Base-by-base conservation (phyloP, 2,329 filamentous ascomycete genomes). In the Pestalotiopsis sp. region DNA sequence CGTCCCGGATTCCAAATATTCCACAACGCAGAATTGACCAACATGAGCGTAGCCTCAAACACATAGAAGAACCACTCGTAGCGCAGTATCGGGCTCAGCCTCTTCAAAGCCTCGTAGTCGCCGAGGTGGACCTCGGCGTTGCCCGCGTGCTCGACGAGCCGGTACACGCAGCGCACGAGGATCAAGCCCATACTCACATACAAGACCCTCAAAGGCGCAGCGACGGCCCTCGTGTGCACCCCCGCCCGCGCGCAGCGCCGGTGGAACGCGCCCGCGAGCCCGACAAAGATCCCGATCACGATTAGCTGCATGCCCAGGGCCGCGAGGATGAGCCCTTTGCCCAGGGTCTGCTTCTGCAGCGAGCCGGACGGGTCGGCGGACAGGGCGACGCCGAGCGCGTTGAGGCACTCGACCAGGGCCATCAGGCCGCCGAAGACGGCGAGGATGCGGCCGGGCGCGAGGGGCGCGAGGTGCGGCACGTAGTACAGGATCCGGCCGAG, bases 401-500 rank as follows among this genome's bases (percentile, higher is more conserved):
- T 79, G 0, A 82, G 70, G 4, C 75, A 73, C 68, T 83, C 82
- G 57, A 83, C 75, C 1, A 81, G 25, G 3, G 70, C 69, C 57
- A 79, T 78, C 6, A 87, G 71, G 41, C 78, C 79, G 14, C 80
- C 82, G 70, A 87, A 87, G 1, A 81, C 84, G 4, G 80, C 80
- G 17, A 86, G 73, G 17, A 86, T 82, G 31, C 80, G 77, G 25
- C 81, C 79, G 0, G 85, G 83, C 52, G 84, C 79, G 39, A 87
- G 76, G 0, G 88, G 88, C 0, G 88, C 83, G 68, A 87, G 82
- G 74, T 90, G 87, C 0, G 88, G 88, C 2, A 89, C 82, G 74
- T 90, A 90, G 76, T 87, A 87, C 23, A 91, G 81, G 13, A 89
- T 81, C 3, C 88, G 84, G 2, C 86, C 86, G 27, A 91, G 84